Evolutionary conservation across 257 asterid species (phyloP).

Genomic region (Cordia subcordata): DNA sequence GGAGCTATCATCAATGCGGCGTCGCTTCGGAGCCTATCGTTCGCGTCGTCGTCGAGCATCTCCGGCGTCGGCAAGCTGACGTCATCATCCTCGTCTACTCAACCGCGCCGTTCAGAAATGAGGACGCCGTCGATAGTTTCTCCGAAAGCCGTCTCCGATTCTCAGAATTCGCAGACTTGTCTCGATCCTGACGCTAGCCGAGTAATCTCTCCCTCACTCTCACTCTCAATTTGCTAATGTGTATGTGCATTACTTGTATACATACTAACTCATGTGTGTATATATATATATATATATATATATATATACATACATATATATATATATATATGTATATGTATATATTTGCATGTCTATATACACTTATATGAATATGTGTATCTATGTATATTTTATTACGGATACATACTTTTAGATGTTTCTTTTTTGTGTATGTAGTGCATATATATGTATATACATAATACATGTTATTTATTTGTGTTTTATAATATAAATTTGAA

Average conservation of each 20-base stretch:
- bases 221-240: neutral
- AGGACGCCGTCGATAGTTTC: constrained; percentile 50
- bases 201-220: constrained; percentile 26
- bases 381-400: too few species aligned
- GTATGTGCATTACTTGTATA: too few species aligned
- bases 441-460: too few species aligned
- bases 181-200: constrained; percentile 92
- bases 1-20: constrained; percentile 23
- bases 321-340: too few species aligned
- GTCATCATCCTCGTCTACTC: constrained; percentile 12
- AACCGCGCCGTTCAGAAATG: constrained; percentile 22
- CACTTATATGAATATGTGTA: too few species aligned
- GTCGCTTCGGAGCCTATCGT: constrained; percentile 45
- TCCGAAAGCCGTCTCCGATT: constrained; percentile 90
- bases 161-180: constrained; percentile 87
- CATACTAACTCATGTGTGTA: too few species aligned
- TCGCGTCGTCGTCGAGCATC: constrained; percentile 35
- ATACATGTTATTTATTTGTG: too few species aligned
- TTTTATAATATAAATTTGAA: neutral
- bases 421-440: neutral
- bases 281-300: too few species aligned
- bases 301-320: too few species aligned
- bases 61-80: constrained; percentile 26
- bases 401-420: too few species aligned
- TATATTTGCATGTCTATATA: too few species aligned